Conservation (phyloP, 2,329 filamentous ascomycete genomes). For the Didymella keratinophila region DNA sequence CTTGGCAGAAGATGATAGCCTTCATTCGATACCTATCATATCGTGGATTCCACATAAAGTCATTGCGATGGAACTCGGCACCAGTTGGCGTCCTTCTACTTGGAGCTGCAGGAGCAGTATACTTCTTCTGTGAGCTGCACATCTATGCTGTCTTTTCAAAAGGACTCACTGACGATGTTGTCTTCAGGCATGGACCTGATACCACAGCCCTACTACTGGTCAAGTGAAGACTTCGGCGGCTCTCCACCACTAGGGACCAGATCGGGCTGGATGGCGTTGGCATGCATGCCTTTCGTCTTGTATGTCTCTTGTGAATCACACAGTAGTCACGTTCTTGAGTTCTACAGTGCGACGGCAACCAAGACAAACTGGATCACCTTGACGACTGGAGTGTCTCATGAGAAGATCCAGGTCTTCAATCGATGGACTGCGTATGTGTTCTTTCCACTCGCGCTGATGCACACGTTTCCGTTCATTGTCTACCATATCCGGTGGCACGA, state of each 20-base stretch:
- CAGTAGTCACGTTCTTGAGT: background rate
- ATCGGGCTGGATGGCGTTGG: constrained; percentile 43
- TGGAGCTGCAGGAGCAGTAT: constrained; percentile 32
- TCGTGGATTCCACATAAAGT: constrained; percentile 34
- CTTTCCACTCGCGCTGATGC: constrained; percentile 64
- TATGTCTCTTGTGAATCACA: constrained; percentile 4
- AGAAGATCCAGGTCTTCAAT: constrained; percentile 59
- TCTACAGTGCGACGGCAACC: constrained; percentile 54
- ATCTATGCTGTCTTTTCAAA: background rate
- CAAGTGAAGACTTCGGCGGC: constrained; percentile 26
- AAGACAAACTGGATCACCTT: constrained; percentile 65
- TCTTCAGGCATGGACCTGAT: constrained; percentile 29
- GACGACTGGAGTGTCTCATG: constrained; percentile 64
- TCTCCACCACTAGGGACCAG: constrained; percentile 43
- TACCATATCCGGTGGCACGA: constrained; percentile 59
- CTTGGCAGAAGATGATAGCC: constrained; percentile 20
- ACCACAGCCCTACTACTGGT: constrained; percentile 35
- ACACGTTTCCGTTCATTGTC: constrained; percentile 68
- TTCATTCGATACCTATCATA: constrained; percentile 39
- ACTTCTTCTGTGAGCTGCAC: constrained; percentile 26
- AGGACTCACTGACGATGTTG: background rate
- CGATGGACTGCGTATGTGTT: constrained; percentile 54
- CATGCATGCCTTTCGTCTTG: constrained; percentile 41
- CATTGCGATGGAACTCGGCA: constrained; percentile 39
- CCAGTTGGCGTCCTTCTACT: constrained; percentile 37